Percentiles rank a stretch among this genome's conserved stretches.
Evolutionary conservation across 1,284 basidiomycete species (phyloP).

Genomic region (Apiotrichum laibachii): DNA sequence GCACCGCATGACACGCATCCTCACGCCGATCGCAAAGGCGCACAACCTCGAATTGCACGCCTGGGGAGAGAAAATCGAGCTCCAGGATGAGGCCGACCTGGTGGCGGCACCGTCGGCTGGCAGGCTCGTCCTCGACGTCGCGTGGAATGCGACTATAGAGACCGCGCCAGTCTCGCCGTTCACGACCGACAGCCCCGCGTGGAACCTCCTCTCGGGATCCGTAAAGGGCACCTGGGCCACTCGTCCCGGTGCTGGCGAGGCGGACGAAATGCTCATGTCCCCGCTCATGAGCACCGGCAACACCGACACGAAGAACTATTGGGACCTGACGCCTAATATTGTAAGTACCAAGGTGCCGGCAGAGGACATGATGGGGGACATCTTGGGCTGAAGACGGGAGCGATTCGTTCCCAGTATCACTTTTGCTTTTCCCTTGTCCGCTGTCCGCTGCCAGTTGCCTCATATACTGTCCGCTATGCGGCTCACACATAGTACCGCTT

Average conservation of each 20-base stretch:
- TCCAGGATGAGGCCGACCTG: not conserved
- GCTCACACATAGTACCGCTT: slow-evolving; percentile 31
- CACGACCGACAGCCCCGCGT: slow-evolving; percentile 36
- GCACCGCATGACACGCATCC: slow-evolving; percentile 30
- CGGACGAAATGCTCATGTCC: slow-evolving; percentile 30
- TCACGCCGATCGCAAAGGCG: slow-evolving; percentile 36
- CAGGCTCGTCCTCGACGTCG: slow-evolving; percentile 33
- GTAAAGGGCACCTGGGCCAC: slow-evolving; percentile 35
- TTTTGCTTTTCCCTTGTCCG: too few species aligned
- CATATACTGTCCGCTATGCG: too few species aligned
- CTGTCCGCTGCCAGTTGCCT: too few species aligned
- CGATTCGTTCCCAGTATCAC: too few species aligned
- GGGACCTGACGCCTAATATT: slow-evolving; percentile 45
- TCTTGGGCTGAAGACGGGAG: too few species aligned
- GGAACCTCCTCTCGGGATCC: slow-evolving; percentile 41
- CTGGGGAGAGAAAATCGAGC: slow-evolving; percentile 34
- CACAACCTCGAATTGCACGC: slow-evolving; percentile 42
- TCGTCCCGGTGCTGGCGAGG: slow-evolving; percentile 18
- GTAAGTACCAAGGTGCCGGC: not conserved
- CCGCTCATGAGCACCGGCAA: slow-evolving; percentile 42
- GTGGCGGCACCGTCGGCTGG: slow-evolving; percentile 15
- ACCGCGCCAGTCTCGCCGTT: slow-evolving; percentile 47
- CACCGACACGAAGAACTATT: slow-evolving; percentile 48
- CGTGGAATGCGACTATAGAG: slow-evolving; percentile 41
- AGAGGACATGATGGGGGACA: too few species aligned